Evolutionary conservation across 2,329 filamentous ascomycete species (phyloP).

Genomic region (Trichoderma polysporum): DNA sequence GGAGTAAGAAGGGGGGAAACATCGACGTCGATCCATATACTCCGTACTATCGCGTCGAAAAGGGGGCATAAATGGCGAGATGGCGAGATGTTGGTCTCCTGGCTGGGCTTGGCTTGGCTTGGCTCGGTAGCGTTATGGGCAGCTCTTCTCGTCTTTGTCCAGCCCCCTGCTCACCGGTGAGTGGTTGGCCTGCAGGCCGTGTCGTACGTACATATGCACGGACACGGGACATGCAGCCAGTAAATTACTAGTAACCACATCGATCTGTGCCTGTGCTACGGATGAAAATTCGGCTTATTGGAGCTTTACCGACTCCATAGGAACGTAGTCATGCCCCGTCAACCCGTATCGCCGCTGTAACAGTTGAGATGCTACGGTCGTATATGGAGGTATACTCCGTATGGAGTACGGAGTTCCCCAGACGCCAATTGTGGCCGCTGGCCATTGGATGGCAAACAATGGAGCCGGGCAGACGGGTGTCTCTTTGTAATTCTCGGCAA

Average conservation of each 20-base stretch:
- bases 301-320: neutral
- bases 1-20: neutral
- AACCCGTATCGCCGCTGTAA: neutral
- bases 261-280: constrained; percentile 8
- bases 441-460: no score
- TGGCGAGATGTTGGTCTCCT: neutral
- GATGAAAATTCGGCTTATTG: neutral
- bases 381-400: no score
- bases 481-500: no score
- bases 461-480: no score
- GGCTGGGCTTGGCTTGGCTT: neutral
- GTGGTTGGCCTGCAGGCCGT: neutral
- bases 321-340: neutral
- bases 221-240: constrained; percentile 13
- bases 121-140: no score
- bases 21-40: no score
- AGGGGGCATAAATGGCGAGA: neutral
- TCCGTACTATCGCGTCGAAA: no score
- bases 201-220: constrained; percentile 15
- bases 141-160: neutral
- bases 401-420: no score
- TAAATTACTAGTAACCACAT: neutral
- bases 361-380: no score
- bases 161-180: neutral
- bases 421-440: no score